These are phyloP conservation scores for Medicago arabica DNA, from an alignment of 306 rosid genomes.

Conservation along the genomic window DNA sequence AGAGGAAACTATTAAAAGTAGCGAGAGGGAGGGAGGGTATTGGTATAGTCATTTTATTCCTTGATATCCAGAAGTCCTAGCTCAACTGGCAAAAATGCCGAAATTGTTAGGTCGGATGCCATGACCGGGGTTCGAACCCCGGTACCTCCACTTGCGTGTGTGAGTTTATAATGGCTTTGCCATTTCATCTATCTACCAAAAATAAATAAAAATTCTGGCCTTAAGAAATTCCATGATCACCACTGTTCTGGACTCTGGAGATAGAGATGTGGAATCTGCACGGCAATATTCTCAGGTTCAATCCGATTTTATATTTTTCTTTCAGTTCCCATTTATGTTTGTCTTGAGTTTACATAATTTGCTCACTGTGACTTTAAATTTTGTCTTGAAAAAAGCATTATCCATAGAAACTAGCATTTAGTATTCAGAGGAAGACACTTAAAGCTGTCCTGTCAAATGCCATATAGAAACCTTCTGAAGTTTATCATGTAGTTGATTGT, in stretches of 20 bases:
- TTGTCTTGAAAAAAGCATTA: slow-evolving; percentile 16
- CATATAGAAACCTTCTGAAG: neutral
- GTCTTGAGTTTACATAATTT: slow-evolving; percentile 1
- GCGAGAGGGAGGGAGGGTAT: neutral
- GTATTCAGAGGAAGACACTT: slow-evolving; percentile 3
- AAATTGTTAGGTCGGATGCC: too few species aligned
- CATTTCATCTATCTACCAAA: too few species aligned
- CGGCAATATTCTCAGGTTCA: neutral
- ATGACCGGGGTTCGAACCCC: too few species aligned
- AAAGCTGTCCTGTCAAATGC: slow-evolving; percentile 2
- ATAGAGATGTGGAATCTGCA: neutral
- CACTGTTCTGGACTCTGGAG: slow-evolving; percentile 9
- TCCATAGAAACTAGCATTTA: neutral
- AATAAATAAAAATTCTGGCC: too few species aligned
- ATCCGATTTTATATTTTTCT: neutral
- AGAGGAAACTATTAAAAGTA: slow-evolving; percentile 13
- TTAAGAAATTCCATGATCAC: too few species aligned
- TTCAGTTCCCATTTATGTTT: slow-evolving; percentile 1
- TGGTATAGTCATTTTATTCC: neutral
- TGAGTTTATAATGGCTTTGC: too few species aligned
- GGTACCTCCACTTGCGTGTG: too few species aligned
- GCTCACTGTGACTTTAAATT: slow-evolving; percentile 16
- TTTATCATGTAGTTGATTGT: slow-evolving; percentile 11
- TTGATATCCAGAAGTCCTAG: too few species aligned
- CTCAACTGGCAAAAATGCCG: too few species aligned